These are phyloP conservation scores for Aristolochia contorta DNA, from an alignment of 164 flowering plant genomes.

Conservation along the genomic window DNA sequence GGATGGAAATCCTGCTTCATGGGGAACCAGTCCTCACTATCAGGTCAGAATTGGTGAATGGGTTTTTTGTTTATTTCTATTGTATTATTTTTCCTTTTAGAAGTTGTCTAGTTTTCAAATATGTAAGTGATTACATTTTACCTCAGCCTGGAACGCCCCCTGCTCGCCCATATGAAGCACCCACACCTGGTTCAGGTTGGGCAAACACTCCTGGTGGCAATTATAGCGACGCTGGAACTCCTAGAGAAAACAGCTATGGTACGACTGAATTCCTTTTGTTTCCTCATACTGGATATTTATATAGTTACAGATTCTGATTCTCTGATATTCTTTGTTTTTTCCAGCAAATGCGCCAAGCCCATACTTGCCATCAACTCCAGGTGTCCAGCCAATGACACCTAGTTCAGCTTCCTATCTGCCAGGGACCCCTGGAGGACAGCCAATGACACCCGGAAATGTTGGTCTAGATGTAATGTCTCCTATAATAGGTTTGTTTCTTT, in stretches of 20 bases:
- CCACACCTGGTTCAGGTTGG: constrained; percentile 99
- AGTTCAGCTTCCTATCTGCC: constrained; percentile 77
- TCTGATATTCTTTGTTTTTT: constrained; percentile 6
- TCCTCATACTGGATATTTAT: not conserved
- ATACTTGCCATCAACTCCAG: constrained; percentile 94
- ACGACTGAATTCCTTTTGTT: constrained; percentile 1
- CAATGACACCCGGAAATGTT: constrained; percentile 97
- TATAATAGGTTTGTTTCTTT: constrained; percentile 42
- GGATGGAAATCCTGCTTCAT: constrained; percentile 90
- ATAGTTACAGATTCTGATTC: not conserved
- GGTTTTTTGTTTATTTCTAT: not conserved
- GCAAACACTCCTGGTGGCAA: constrained; percentile 73
- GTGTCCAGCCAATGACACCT: constrained; percentile 96
- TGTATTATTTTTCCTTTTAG: not conserved
- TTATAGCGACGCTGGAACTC: constrained; percentile 93
- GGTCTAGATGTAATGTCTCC: constrained; percentile 97
- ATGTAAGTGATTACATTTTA: not conserved
- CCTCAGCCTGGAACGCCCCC: constrained; percentile 93
- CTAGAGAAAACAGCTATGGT: constrained; percentile 86
- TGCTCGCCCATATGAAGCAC: constrained; percentile 84
- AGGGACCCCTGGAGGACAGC: constrained; percentile 99
- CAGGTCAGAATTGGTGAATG: constrained; percentile 38
- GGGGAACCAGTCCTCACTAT: constrained; percentile 93
- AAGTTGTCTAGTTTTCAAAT: not conserved
- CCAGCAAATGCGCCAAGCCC: constrained; percentile 98